These are phyloP conservation scores for Kentomonas sorsogonicus DNA, from an alignment of 208 protist genomes.

Conservation along the genomic window DNA sequence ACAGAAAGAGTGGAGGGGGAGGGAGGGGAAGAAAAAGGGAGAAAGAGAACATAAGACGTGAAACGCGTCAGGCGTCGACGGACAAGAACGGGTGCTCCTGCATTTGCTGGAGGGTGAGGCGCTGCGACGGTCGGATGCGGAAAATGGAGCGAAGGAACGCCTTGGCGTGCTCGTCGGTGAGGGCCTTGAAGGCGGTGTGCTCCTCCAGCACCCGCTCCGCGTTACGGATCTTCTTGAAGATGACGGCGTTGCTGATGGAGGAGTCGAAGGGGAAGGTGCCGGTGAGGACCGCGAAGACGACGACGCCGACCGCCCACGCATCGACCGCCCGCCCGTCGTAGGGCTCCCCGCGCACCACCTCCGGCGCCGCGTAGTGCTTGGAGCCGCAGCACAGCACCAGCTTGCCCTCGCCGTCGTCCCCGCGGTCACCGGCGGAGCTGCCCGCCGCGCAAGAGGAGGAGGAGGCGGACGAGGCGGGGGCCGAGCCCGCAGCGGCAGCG, in stretches of 20 bases:
- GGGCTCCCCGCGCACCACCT: constrained; percentile 77
- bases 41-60: constrained; percentile 3
- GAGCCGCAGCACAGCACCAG: constrained; percentile 76
- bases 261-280: constrained; percentile 87
- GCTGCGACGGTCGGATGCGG: constrained; percentile 28
- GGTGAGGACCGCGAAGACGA: constrained; percentile 91
- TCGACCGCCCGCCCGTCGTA: constrained; percentile 92
- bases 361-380: constrained; percentile 88
- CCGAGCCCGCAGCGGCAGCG: not conserved
- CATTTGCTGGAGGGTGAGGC: constrained; percentile 50
- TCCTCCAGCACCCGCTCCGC: constrained; percentile 37
- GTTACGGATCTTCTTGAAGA: constrained; percentile 38
- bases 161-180: constrained; percentile 44
- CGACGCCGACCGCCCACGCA: constrained; percentile 93
- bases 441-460: not conserved
- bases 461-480: not conserved
- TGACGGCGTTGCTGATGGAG: constrained; percentile 23
- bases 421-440: not conserved
- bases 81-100: constrained; percentile 64
- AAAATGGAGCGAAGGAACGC: constrained; percentile 70
- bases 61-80: not conserved
- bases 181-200: constrained; percentile 34
- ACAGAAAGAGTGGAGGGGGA: not conserved
- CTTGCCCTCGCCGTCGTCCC: constrained; percentile 11
- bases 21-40: constrained; percentile 2